Evolutionary conservation across 75 land plant genomes (phyloP).

Genomic region (Selaginella tamariscina): DNA sequence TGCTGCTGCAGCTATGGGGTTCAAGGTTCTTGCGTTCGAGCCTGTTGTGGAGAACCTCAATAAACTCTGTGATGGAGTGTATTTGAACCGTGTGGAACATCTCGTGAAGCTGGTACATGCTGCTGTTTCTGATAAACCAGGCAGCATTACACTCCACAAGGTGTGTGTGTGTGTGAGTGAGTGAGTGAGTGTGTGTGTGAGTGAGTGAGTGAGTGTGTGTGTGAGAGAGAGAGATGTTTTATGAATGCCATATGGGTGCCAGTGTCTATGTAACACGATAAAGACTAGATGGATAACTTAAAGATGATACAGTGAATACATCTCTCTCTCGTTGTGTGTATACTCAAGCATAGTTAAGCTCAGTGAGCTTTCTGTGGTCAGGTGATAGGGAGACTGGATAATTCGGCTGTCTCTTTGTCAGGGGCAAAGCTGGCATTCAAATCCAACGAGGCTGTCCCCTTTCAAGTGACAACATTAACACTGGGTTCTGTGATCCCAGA

Average conservation of each 20-base stretch:
- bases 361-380: no score
- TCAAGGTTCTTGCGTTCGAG: constrained; percentile 60
- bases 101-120: constrained; percentile 51
- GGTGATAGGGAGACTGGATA: constrained; percentile 85
- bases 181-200: constrained; percentile 6
- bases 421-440: constrained; percentile 78
- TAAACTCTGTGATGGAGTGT: constrained; percentile 73
- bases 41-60: constrained; percentile 76
- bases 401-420: constrained; percentile 70
- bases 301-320: no score
- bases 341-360: no score
- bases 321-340: no score
- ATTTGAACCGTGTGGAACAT: constrained; percentile 43
- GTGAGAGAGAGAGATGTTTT: constrained; percentile 2
- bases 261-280: no score
- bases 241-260: no score
- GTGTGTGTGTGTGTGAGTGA: constrained; percentile 23
- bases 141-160: constrained; percentile 78
- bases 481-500: constrained; percentile 52
- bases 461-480: constrained; percentile 45
- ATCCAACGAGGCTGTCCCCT: constrained; percentile 53
- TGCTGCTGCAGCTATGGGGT: constrained; percentile 89
- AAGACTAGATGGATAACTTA: no score
- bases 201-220: constrained; percentile 6
- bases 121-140: constrained; percentile 53